Base-by-base conservation (phyloP, 805 yeast genomes). In the Clavispora carvajalis region DNA sequence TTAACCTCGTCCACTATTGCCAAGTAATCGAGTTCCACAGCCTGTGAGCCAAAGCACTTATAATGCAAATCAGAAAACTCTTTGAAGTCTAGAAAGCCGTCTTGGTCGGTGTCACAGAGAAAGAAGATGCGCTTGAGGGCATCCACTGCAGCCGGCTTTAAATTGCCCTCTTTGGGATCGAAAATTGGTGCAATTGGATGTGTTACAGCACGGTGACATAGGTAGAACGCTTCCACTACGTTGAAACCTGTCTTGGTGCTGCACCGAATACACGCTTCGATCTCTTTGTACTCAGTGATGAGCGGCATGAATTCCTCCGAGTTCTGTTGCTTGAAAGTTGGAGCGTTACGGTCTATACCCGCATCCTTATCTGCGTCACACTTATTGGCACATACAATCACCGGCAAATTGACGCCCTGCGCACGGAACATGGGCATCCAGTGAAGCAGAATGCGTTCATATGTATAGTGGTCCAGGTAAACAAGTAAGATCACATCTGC, bases 401-500 rank as follows among this genome's bases (percentile, higher is more conserved):
- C 82, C 0, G 99, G 99, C 11, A 91, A 61, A 55, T 93, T 93
- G 42, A 91, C 88, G 3, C 99, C 99, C 74, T 88, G 71, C 0
- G 95, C 86, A 46, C 99, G 72, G 53, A 93, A 83, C 70, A 83
- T 76, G 38, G 95, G 93, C 76, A 93, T 82, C 99, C 99, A 93
- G 59, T 89, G 89, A 18, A 91, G 67, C 2, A 96, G 80, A 4
- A 93, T 79, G 35, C 98, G 72, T 58, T 93, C 98, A 57, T 89
- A 93, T 0, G 98, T 88, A 57, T 89, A 93, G 54, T 89, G 95
- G 55, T 90, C 98, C 3, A 93, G 77, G 57, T 90, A 93, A 0
- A 93, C 88, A n/a, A 93, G 73, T 91, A 96, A 85, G 2, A 93
- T 85, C 11, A 89, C 97, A 60, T 86, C 91, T 0, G 97, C 93